A percentile compares a stretch with the other conserved stretches of the same genome.
phyloP scores from a whole-genome alignment of 202 grass and related monocot species.

The Miscanthus sacchariflorus region DNA sequence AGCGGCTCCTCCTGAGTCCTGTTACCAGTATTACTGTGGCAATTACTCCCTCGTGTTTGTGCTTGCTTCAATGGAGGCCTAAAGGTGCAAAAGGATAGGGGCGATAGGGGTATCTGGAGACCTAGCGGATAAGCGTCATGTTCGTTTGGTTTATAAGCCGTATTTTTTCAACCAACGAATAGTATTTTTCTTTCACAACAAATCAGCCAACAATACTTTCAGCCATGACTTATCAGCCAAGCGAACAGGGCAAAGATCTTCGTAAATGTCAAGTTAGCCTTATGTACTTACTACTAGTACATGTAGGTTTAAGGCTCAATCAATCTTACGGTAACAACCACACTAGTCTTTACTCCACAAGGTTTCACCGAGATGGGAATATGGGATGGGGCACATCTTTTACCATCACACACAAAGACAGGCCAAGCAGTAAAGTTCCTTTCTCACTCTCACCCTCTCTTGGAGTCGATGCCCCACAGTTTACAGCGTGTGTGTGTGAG shows the following conservation, averaged over 20 bases:
- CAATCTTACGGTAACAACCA: no score
- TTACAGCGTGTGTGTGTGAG: not conserved
- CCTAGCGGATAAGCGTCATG: not conserved
- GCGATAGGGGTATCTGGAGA: not conserved
- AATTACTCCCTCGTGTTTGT: not conserved
- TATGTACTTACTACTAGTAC: not conserved
- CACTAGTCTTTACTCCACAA: no score
- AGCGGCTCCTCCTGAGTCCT: not conserved
- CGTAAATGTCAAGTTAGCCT: not conserved
- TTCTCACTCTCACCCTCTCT: no score
- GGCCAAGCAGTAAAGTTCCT: not conserved
- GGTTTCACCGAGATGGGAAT: no score
- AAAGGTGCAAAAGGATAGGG: no score
- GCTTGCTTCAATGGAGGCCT: not conserved
- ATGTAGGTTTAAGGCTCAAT: not conserved
- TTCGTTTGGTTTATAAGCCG: no score
- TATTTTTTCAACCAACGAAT: no score
- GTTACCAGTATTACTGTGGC: not conserved
- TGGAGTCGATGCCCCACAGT: conserved; percentile 21
- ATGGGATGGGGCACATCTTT: not conserved
- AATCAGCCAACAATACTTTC: no score
- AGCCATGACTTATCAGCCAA: no score
- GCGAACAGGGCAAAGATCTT: no score
- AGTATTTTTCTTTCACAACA: no score
- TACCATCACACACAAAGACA: not conserved